phyloP scores from a whole-genome alignment of 2,329 filamentous ascomycete species.

The Malbranchea zuffiana region DNA sequence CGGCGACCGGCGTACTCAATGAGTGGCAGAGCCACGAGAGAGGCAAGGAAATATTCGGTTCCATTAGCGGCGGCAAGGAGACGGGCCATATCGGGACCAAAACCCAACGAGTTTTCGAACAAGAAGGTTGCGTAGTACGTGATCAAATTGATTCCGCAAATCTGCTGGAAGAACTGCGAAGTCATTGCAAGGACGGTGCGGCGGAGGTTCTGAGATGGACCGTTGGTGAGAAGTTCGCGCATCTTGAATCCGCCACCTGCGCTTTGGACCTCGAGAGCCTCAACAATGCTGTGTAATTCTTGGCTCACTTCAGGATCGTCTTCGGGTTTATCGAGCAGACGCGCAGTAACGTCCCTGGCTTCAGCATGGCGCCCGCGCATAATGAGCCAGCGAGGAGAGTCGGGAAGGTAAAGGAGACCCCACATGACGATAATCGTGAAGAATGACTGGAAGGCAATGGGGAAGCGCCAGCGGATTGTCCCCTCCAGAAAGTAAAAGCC shows the following conservation, averaged over 20 bases:
- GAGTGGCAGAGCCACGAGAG: slow-evolving; percentile 4
- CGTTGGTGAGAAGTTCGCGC: slow-evolving; percentile 28
- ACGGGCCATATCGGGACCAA: slow-evolving; percentile 26
- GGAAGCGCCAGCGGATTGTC: slow-evolving; percentile 5
- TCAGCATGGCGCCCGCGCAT: slow-evolving; percentile 12
- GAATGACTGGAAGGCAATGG: slow-evolving; percentile 22
- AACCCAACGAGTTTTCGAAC: slow-evolving; percentile 22
- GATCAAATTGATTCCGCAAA: slow-evolving; percentile 32
- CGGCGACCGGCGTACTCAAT: slow-evolving; percentile 9
- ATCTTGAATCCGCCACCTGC: slow-evolving; percentile 25
- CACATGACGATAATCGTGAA: slow-evolving; percentile 31
- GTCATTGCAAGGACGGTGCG: slow-evolving; percentile 28
- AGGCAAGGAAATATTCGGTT: slow-evolving; percentile 9
- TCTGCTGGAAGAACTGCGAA: slow-evolving; percentile 26
- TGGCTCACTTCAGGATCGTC: slow-evolving; percentile 25
- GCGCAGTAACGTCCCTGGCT: slow-evolving; percentile 18
- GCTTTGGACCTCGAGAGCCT: slow-evolving; percentile 23
- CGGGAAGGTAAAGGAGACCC: slow-evolving; percentile 28
- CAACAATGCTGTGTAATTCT: slow-evolving; percentile 28
- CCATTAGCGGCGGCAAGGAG: slow-evolving; percentile 26
- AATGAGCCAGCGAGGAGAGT: slow-evolving; percentile 31
- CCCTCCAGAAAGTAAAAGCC: slow-evolving; percentile 7
- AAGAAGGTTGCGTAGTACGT: slow-evolving; percentile 32
- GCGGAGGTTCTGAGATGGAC: slow-evolving; percentile 27
- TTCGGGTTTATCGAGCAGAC: slow-evolving; percentile 24